Evolutionary conservation across 139 green algal genomes (phyloP).

Genomic region (Chlamydomonas sp.): DNA sequence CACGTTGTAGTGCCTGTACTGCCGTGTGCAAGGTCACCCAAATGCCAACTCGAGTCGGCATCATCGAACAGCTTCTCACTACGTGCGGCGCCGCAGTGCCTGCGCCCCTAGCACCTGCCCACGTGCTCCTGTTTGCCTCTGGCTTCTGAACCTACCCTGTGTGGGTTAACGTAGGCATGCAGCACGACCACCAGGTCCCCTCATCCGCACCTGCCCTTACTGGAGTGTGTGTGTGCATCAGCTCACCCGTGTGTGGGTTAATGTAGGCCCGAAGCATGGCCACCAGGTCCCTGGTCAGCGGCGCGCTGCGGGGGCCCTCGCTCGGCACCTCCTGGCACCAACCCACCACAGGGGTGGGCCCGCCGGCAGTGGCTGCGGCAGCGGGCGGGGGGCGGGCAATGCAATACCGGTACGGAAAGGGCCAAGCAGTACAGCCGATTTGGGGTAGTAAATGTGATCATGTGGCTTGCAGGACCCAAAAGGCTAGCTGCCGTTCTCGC

Average conservation of each 20-base stretch:
- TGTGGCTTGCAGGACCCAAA: neutral
- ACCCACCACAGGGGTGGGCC: neutral
- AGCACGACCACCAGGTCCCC: neutral
- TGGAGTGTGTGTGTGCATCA: no score
- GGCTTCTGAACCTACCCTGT: neutral
- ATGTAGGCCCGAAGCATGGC: conserved; percentile 39
- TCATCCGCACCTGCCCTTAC: neutral
- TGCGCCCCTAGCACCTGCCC: no score
- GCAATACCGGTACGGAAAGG: neutral
- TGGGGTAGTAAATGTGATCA: neutral
- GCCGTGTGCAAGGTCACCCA: no score
- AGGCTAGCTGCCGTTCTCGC: no score
- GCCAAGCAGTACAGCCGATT: neutral
- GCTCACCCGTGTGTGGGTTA: conserved; percentile 40
- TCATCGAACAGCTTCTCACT: no score
- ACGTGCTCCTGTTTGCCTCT: no score
- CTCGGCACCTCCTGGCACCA: conserved; percentile 46
- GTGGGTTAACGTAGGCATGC: neutral
- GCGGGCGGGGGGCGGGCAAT: neutral
- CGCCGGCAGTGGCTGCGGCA: neutral
- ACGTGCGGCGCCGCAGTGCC: no score
- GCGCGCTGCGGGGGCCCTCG: conserved; percentile 33
- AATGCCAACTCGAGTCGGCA: no score
- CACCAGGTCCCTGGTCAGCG: conserved; percentile 23
- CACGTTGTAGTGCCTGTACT: no score